Evolutionary conservation across 2,329 filamentous ascomycete genomes (phyloP), one percentile per base, ranked within the genome.

Genomic region (Fusarium sp.): DNA sequence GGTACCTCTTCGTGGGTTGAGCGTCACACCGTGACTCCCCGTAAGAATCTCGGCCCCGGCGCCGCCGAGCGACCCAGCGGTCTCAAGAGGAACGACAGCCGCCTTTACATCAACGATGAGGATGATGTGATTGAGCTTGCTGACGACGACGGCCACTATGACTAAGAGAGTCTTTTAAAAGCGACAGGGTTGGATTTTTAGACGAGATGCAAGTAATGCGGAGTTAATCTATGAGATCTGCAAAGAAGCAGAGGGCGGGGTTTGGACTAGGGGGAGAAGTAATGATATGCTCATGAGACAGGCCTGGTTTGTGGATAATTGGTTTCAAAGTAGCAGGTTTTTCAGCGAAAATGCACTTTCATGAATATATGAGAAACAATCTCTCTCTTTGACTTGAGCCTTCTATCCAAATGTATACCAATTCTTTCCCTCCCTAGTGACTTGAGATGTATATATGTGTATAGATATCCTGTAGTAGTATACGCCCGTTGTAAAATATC

Each of bases 1-100:
- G 79, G 79, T 4, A 69, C 71, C 42, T 68, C 76, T 9, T 79
- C 77, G 58, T 81, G 79, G 79, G 79, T 81, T 29, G 79, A 81
- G 74, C 63, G 70, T 38, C 79, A 81, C 56, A 65, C 60, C 13
- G 74, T 81, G 18, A 71, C 67, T 18, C 65, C 61, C 18, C 66
- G 65, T 53, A 73, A 74, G 61, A 44, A 33, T 1, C 61, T 59
- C 23, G 40, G 58, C 10, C 33, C 63, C 13, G 59, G 42, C 14
- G 59, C 20, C 16, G 58, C 58, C 34, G 53, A 55, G 14, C 65
- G 59, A 59, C 68, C 56, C 23, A 57, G 20, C 4, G 63, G 56
- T 4, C 6, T 72, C 8, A 68, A 68, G 65, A 70, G 73, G 40
- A 75, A 75, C 31, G 67, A 74, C 20, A 76, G 74, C 62, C 56